Evolutionary conservation across 2,329 filamentous ascomycete genomes (phyloP), one percentile per base, ranked within the genome.

Genomic region (Exophiala mesophila): DNA sequence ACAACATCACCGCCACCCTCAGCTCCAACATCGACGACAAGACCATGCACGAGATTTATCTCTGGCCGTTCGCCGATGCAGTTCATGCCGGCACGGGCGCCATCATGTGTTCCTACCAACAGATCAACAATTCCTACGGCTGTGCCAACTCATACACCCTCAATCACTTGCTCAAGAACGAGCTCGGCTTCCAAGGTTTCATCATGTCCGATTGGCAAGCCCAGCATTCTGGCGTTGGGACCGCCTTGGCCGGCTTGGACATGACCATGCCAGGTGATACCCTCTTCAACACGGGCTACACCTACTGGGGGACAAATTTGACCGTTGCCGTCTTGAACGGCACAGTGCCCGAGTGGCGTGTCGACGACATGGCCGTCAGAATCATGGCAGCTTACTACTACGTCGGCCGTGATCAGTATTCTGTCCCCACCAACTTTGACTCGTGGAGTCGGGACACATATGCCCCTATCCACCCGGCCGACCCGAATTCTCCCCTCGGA

Each of bases 361-460:
- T 97, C 7, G 89, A 96, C 55, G 92, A 97, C 59, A 94, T 95
- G 83, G 86, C 80, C 4, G 83, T 88, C 64, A 81, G 92, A 55
- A 94, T 82, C 58, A 76, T 82, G 66, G 71, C 79, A 38, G 77
- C 76, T 3, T 82, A 76, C 61, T 83, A 78, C 63, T 77, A 76
- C 54, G 77, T 82, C 36, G 77, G 75, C 44, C 75, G 77, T 39
- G 47, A 53, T 26, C 19, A 61, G 30, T 56, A 62, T 51, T 61
- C 67, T 28, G 66, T 72, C 17, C 72, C 73, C 30, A 80, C 85
- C 63, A 97, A 89, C 72, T 95, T 96, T 66, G 83, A 83, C 18
- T 34, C 48, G 4, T 97, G 90, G 90, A 87, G 83, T 1, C 67
- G 71, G 1, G 81, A 90, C 55, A 89, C 85, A 0, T 84, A 77